Conservation (phyloP, 306 rosid genomes). For the Astragalus membranaceus region DNA sequence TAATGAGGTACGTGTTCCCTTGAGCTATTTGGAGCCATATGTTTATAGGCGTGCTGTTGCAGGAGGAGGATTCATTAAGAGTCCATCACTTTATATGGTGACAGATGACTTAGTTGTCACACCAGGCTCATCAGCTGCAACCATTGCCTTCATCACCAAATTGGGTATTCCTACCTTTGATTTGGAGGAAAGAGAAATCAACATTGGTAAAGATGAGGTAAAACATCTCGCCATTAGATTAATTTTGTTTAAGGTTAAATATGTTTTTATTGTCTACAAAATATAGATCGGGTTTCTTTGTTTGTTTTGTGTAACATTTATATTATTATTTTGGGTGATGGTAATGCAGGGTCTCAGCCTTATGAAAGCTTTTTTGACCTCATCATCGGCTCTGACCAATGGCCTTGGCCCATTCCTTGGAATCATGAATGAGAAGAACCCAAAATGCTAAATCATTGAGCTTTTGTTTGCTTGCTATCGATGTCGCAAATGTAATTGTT, state of each 20-base stretch:
- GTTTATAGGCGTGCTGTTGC: too few species aligned
- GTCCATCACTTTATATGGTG: background rate
- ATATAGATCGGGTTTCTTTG: too few species aligned
- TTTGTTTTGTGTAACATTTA: too few species aligned
- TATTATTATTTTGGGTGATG: too few species aligned
- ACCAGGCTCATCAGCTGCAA: background rate
- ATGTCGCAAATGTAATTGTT: background rate
- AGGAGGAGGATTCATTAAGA: background rate
- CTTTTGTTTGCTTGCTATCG: background rate
- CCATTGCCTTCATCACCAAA: background rate
- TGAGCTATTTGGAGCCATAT: background rate
- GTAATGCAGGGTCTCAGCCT: background rate
- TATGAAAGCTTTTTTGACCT: conserved; percentile 14
- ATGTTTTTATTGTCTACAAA: too few species aligned
- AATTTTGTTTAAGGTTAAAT: background rate
- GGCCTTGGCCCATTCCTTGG: background rate
- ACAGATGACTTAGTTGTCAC: conserved; percentile 22
- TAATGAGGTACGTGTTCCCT: background rate
- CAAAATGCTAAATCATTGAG: background rate
- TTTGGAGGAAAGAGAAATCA: conserved; percentile 12
- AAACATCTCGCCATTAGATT: background rate
- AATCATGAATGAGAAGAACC: background rate
- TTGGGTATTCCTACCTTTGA: background rate
- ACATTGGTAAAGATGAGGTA: conserved; percentile 17
- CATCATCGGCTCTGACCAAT: background rate